Base-by-base conservation (phyloP, 768 basidiomycete species). In the Boletus edulis region DNA sequence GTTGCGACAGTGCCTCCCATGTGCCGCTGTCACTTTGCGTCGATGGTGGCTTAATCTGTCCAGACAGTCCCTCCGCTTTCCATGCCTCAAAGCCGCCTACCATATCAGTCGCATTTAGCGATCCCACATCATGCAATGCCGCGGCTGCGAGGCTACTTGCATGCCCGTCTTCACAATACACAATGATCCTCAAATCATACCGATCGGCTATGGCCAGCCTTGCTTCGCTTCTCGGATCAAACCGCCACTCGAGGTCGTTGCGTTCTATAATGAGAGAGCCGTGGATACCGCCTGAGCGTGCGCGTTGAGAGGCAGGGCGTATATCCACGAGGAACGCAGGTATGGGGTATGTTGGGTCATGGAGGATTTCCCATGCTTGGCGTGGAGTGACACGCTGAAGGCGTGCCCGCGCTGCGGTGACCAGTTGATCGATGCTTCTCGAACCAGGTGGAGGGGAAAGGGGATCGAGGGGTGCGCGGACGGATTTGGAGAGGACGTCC, bases 311-410 rank as follows among this genome's bases (percentile, higher is more conserved):
- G 38, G 75, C 79, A 0, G 88, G 81, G 9, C 90, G 83, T 49
- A 91, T 90, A 67, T 91, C 90, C 8, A 92, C 89, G 40, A 92
- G 75, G 51, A 91, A 79, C 1, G 83, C 85, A 1, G 89, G 87
- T 39, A 81, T 82, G 5, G 73, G 76, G 38, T 80, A 75, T 27
- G 76, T 71, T 6, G 77, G 73, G 39, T 80, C 78, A 31, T 77
- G 76, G 7, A 90, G 76, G 61, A 87, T 83, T 1, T 77, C 76
- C 65, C 78, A 81, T 1, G 89, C 88, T 59, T 86, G 76, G 17
- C 62, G 65, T 0, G 87, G 80, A 0, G 80, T 79, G 51, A 91
- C 69, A 7, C 90, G 80, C 54, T 88, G 80, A 3, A 91, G 75
- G 32, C 81, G 79, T 0, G 86, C 78, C 4, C 89, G 82, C 0